phyloP scores from a whole-genome alignment of 805 yeast genomes.

The Yamadazyma sp. region DNA sequence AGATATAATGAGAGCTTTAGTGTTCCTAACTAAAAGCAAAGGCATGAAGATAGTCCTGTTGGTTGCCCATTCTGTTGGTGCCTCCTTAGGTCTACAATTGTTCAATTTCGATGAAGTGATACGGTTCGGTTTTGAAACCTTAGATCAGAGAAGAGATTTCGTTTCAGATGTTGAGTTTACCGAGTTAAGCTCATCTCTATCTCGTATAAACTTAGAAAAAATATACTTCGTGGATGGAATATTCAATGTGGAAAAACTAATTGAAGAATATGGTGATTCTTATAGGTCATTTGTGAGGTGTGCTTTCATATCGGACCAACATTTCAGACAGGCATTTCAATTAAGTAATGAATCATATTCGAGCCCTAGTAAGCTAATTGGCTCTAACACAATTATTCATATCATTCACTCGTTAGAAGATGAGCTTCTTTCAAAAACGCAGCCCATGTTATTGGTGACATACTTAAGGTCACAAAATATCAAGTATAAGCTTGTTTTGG shows the following conservation, averaged over 20 bases:
- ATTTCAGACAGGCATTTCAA: slow-evolving; percentile 27
- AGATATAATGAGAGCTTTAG: slow-evolving; percentile 53
- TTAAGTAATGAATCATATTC: neutral
- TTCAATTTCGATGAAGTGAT: slow-evolving; percentile 27
- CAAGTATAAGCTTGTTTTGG: slow-evolving; percentile 16
- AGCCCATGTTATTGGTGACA: slow-evolving; percentile 41
- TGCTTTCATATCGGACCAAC: slow-evolving; percentile 45
- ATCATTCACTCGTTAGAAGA: slow-evolving; percentile 65
- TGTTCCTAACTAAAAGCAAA: slow-evolving; percentile 21
- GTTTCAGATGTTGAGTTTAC: neutral
- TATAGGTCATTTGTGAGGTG: slow-evolving; percentile 57
- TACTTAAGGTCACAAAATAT: slow-evolving; percentile 27
- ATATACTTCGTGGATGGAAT: slow-evolving; percentile 60
- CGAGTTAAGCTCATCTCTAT: neutral
- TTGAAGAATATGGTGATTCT: slow-evolving; percentile 56
- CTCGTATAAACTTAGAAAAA: slow-evolving; percentile 2
- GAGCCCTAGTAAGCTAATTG: slow-evolving; percentile 3
- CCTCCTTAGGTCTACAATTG: slow-evolving; percentile 61
- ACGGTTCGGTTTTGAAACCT: slow-evolving; percentile 14
- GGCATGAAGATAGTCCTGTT: slow-evolving; percentile 20
- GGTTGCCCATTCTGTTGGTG: slow-evolving; percentile 83
- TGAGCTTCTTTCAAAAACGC: slow-evolving; percentile 58
- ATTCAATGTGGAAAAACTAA: slow-evolving; percentile 50
- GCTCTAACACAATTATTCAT: slow-evolving; percentile 21
- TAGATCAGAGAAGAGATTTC: neutral